Conservation (phyloP, 306 rosid genomes). For the Prunus dulcis region DNA sequence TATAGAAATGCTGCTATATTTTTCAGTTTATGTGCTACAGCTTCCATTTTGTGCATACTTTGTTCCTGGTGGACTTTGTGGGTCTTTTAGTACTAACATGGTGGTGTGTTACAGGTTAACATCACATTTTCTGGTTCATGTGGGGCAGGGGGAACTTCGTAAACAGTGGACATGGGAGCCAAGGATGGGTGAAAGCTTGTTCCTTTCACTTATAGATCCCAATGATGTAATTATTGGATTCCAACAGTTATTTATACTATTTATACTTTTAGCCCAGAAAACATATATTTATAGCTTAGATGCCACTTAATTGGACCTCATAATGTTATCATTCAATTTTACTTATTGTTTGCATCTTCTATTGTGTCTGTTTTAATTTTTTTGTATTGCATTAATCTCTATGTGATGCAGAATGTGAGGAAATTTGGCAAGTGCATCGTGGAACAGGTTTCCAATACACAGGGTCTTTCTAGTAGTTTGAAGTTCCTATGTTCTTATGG, state of each 20-base stretch:
- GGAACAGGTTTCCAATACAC: conserved; percentile 79
- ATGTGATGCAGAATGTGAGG: conserved; percentile 58
- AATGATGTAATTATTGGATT: conserved; percentile 50
- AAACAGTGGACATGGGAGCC: conserved; percentile 97
- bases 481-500: conserved; percentile 73
- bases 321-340: not conserved
- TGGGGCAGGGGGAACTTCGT: conserved; percentile 63
- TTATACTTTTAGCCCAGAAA: not conserved
- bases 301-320: not conserved
- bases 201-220: conserved; percentile 85
- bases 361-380: not conserved
- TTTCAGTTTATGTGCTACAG: not conserved
- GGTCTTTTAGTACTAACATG: conserved; percentile 32
- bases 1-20: conserved; percentile 8
- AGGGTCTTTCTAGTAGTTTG: conserved; percentile 82
- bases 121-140: conserved; percentile 66
- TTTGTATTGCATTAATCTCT: conserved; percentile 5
- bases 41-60: conserved; percentile 2
- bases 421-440: conserved; percentile 86
- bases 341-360: not conserved
- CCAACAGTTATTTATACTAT: not conserved
- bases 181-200: conserved; percentile 82
- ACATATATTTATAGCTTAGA: not conserved
- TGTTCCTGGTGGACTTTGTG: conserved; percentile 7
- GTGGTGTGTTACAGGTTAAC: conserved; percentile 73